These are phyloP conservation scores for Annulohypoxylon truncatum DNA, from an alignment of 2,329 filamentous ascomycete genomes.

Conservation along the genomic window DNA sequence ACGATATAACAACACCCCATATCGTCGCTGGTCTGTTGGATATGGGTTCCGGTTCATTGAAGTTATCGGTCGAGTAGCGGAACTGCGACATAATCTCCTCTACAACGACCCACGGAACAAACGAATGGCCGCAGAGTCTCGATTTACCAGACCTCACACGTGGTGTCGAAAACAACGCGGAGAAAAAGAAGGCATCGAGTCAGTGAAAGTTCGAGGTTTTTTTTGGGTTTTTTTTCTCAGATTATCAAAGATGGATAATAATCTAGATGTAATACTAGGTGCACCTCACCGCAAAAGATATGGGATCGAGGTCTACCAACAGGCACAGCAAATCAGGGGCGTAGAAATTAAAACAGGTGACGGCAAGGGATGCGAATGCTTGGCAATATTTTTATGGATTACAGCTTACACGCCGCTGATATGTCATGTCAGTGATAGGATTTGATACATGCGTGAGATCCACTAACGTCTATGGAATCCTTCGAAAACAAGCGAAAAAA, in stretches of 20 bases:
- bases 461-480: conserved; percentile 26
- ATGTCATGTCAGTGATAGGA: conserved; percentile 27
- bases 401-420: conserved; percentile 15
- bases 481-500: conserved; percentile 16
- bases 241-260: conserved; percentile 3
- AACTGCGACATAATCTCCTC: conserved; percentile 42
- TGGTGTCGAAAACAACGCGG: conserved; percentile 11
- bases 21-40: conserved; percentile 48
- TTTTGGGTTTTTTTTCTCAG: not conserved
- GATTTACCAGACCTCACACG: conserved; percentile 9
- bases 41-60: conserved; percentile 47
- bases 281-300: conserved; percentile 1
- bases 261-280: not conserved
- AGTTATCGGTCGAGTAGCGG: conserved; percentile 41
- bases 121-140: not conserved
- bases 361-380: conserved; percentile 22
- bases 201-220: not conserved
- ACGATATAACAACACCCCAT: conserved; percentile 47
- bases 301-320: not conserved
- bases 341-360: conserved; percentile 11
- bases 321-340: not conserved
- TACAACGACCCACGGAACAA: not conserved
- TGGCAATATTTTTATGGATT: conserved; percentile 24
- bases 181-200: conserved; percentile 14
- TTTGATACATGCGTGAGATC: conserved; percentile 29